Evolutionary conservation across 768 basidiomycete species (phyloP).

Genomic region (Calocera cornea): DNA sequence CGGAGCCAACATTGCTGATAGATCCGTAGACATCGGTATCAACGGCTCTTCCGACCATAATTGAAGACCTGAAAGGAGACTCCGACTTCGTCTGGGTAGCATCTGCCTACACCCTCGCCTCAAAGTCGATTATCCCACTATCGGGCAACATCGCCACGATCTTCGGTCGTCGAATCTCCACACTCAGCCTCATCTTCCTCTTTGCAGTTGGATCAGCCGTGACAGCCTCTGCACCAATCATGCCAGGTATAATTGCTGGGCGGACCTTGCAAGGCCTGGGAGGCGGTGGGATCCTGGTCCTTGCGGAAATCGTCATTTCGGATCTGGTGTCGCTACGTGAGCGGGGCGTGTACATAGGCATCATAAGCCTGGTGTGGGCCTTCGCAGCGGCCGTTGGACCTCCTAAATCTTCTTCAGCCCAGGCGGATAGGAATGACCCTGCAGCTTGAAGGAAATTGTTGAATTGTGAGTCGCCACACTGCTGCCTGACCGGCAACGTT

Average conservation of each 20-base stretch:
- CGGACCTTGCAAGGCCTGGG: constrained; percentile 28
- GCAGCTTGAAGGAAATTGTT: no score
- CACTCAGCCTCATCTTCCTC: constrained; percentile 24
- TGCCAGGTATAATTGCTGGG: constrained; percentile 32
- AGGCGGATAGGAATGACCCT: constrained; percentile 35
- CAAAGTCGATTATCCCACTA: constrained; percentile 31
- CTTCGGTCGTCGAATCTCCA: constrained; percentile 27
- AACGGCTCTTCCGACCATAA: constrained; percentile 34
- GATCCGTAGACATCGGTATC: constrained; percentile 23
- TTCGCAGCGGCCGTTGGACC: constrained; percentile 26
- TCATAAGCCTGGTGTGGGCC: constrained; percentile 26
- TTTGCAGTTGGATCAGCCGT: constrained; percentile 35
- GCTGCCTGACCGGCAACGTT: no score
- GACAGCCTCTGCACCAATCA: constrained; percentile 30
- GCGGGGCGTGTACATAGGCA: constrained; percentile 23
- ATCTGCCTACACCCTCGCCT: constrained; percentile 31
- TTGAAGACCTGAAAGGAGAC: constrained; percentile 20
- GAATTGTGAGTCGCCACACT: no score
- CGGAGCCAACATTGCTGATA: not conserved
- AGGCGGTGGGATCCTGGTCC: constrained; percentile 28
- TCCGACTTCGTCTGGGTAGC: constrained; percentile 32
- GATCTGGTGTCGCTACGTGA: constrained; percentile 37
- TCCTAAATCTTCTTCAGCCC: constrained; percentile 31
- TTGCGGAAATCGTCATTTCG: constrained; percentile 31
- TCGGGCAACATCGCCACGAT: constrained; percentile 27